Conservation (phyloP, 371 early-diverging fungal species). For the Nosema muscidifuracis region DNA sequence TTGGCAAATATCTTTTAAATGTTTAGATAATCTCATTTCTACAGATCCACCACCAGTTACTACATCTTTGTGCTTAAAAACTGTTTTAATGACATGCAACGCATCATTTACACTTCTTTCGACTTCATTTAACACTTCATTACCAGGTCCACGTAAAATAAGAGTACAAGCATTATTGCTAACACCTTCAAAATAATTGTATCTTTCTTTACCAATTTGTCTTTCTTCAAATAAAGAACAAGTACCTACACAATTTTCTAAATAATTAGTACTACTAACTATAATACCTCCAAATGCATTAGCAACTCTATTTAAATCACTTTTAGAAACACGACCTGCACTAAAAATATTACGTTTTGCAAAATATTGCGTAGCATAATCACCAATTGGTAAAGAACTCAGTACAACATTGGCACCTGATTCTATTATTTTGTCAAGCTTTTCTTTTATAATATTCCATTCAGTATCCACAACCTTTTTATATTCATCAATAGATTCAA, state of each 20-base stretch:
- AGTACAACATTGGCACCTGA: slow-evolving; percentile 98
- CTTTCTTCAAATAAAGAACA: slow-evolving; percentile 89
- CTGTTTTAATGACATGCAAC: slow-evolving; percentile 79
- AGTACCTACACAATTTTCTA: slow-evolving; percentile 67
- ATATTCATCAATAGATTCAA: slow-evolving; percentile 87
- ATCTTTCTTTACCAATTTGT: slow-evolving; percentile 91
- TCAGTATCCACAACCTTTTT: slow-evolving; percentile 98
- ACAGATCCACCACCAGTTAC: slow-evolving; percentile 79
- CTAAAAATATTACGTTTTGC: slow-evolving; percentile 97
- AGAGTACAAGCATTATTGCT: slow-evolving; percentile 86
- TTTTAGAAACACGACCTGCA: slow-evolving; percentile 89
- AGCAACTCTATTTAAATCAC: slow-evolving; percentile 82
- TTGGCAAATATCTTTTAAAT: slow-evolving; percentile 77
- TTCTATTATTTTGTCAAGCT: slow-evolving; percentile 85
- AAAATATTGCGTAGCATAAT: slow-evolving; percentile 99
- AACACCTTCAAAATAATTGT: slow-evolving; percentile 85
- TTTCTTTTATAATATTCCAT: slow-evolving; percentile 95
- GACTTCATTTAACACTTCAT: slow-evolving; percentile 97
- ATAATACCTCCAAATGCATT: slow-evolving; percentile 86
- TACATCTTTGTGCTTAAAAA: slow-evolving; percentile 67
- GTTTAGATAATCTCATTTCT: slow-evolving; percentile 86
- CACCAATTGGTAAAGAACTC: slow-evolving; percentile 93
- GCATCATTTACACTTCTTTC: slow-evolving; percentile 96
- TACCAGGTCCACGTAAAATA: slow-evolving; percentile 92
- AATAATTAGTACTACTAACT: slow-evolving; percentile 75